phyloP scores from a whole-genome alignment of 2,329 filamentous ascomycete genomes.

The Scytalidium lignicola region DNA sequence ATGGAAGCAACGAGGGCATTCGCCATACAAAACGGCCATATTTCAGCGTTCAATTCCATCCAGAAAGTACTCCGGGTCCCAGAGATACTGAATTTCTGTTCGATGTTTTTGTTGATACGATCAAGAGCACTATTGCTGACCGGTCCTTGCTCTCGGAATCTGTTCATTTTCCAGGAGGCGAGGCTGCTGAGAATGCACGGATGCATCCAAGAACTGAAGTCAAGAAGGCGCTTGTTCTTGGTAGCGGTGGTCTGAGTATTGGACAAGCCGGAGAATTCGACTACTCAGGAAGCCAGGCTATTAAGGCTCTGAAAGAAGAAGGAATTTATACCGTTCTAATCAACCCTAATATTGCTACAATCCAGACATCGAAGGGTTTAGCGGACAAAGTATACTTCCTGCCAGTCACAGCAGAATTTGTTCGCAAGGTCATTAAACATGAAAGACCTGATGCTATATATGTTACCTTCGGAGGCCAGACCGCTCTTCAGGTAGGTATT shows the following conservation, averaged over 20 bases:
- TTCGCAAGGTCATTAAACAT: conserved; percentile 93
- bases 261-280: conserved; percentile 98
- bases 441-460: conserved; percentile 96
- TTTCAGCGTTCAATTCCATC: conserved; percentile 99
- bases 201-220: conserved; percentile 74
- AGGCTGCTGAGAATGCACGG: conserved; percentile 70
- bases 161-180: conserved; percentile 84
- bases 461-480: conserved; percentile 96
- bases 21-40: conserved; percentile 79
- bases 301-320: conserved; percentile 97
- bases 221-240: conserved; percentile 92
- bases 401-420: conserved; percentile 93
- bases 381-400: conserved; percentile 99
- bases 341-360: conserved; percentile 98
- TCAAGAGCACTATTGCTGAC: conserved; percentile 66
- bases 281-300: conserved; percentile 96
- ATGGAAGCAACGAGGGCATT: conserved; percentile 97
- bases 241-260: conserved; percentile 92
- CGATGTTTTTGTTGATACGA: conserved; percentile 89
- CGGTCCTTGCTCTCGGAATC: conserved; percentile 62
- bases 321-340: conserved; percentile 97
- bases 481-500: conserved; percentile 92
- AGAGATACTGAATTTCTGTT: conserved; percentile 96
- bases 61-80: conserved; percentile 92
- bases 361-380: conserved; percentile 95